Evolutionary conservation across 108 stramenopile genomes (phyloP).

Genomic region (Stephanodiscus triporus): DNA sequence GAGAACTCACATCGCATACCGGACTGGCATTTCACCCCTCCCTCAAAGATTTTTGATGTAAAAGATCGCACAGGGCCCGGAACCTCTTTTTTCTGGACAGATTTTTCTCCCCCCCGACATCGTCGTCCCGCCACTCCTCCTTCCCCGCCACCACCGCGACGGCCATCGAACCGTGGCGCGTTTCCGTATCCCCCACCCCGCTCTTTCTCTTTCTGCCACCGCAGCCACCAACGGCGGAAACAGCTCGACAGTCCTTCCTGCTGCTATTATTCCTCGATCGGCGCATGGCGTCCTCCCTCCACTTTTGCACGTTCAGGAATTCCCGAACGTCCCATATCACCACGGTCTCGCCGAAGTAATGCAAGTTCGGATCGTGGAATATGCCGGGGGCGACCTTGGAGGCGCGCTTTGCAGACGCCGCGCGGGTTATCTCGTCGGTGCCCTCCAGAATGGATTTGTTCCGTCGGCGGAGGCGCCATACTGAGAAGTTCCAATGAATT

Average conservation of each 20-base stretch:
- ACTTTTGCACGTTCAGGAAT: conserved; percentile 54
- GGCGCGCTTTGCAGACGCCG: conserved; percentile 33
- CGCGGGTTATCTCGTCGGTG: conserved; percentile 41
- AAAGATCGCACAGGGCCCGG: not conserved
- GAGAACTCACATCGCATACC: too few species aligned
- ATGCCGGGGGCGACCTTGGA: conserved; percentile 31
- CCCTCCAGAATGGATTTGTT: conserved; percentile 43
- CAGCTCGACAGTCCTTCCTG: not conserved
- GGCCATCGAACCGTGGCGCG: not conserved
- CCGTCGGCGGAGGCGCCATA: not conserved
- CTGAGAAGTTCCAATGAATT: too few species aligned
- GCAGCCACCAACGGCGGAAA: not conserved
- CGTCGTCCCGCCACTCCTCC: not conserved
- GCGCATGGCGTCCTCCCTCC: conserved; percentile 70
- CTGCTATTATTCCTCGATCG: conserved; percentile 21
- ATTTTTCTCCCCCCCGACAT: not conserved
- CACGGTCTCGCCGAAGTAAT: conserved; percentile 61
- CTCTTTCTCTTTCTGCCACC: not conserved
- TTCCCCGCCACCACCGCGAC: not conserved
- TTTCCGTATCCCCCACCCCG: not conserved
- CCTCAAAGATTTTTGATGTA: not conserved
- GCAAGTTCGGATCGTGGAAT: conserved; percentile 54
- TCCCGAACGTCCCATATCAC: conserved; percentile 58
- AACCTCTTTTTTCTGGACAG: not conserved
- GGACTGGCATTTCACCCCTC: not conserved